These are phyloP conservation scores for Solanum sejunctum DNA, from an alignment of 257 asterid species.

Conservation along the genomic window DNA sequence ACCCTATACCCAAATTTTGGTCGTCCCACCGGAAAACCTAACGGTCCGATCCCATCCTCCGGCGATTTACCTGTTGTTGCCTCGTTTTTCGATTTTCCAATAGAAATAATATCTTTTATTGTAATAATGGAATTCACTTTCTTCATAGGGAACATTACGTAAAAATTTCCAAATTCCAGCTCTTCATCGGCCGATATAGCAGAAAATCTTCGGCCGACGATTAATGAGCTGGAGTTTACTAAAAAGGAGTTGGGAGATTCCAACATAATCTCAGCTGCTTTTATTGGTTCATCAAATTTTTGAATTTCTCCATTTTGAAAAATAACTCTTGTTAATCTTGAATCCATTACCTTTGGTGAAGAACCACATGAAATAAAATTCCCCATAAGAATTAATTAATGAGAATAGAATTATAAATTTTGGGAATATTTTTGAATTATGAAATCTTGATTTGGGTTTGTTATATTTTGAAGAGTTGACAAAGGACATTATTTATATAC, in stretches of 20 bases:
- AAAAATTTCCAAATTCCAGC: conserved; percentile 38
- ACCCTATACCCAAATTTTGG: conserved; percentile 5
- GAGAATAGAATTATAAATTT: background rate
- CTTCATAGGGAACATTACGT: conserved; percentile 50
- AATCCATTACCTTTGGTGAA: conserved; percentile 11
- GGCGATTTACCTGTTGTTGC: background rate
- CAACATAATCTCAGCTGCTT: conserved; percentile 76
- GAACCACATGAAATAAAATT: conserved; percentile 40
- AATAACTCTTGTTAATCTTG: conserved; percentile 41
- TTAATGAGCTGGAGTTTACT: conserved; percentile 33
- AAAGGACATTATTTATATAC: background rate
- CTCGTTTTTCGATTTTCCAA: conserved; percentile 13
- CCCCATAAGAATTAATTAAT: conserved; percentile 24
- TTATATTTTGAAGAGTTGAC: background rate
- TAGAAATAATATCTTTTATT: conserved; percentile 41
- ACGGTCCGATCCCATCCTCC: background rate
- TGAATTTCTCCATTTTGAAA: conserved; percentile 55
- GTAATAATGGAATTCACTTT: conserved; percentile 37
- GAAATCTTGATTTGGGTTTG: background rate
- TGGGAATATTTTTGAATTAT: background rate
- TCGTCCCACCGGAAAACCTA: background rate
- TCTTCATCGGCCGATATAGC: conserved; percentile 64
- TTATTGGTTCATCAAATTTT: conserved; percentile 38
- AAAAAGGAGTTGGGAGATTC: conserved; percentile 42
- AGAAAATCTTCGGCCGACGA: conserved; percentile 39